Evolutionary conservation across 2,329 filamentous ascomycete species (phyloP).

Genomic region (Metarhizium brunneum): DNA sequence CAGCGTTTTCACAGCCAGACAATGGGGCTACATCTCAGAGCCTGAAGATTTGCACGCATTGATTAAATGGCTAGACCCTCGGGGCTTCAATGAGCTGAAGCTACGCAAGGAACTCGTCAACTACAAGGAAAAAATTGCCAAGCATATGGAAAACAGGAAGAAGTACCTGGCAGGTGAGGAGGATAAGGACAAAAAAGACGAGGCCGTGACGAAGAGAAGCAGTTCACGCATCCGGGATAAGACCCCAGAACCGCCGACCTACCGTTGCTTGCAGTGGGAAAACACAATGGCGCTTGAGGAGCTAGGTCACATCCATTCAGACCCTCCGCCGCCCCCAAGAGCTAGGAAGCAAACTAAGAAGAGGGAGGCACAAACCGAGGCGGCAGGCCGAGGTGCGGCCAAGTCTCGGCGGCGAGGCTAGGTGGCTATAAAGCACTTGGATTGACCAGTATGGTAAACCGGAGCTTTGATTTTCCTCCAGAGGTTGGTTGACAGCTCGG

Average conservation of each 20-base stretch:
- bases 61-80: slow-evolving; percentile 79
- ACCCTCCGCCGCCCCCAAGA: slow-evolving; percentile 42
- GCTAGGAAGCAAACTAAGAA: slow-evolving; percentile 43
- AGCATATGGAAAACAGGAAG: slow-evolving; percentile 72
- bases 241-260: slow-evolving; percentile 34
- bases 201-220: slow-evolving; percentile 27
- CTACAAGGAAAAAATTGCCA: slow-evolving; percentile 66
- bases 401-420: slow-evolving; percentile 21
- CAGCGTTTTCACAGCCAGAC: slow-evolving; percentile 62
- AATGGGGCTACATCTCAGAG: slow-evolving; percentile 91
- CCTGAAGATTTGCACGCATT: slow-evolving; percentile 68
- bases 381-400: slow-evolving; percentile 15
- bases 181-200: slow-evolving; percentile 29
- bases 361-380: slow-evolving; percentile 32
- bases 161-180: slow-evolving; percentile 47
- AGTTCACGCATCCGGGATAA: slow-evolving; percentile 37
- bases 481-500: not conserved
- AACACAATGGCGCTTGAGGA: slow-evolving; percentile 50
- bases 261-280: slow-evolving; percentile 44
- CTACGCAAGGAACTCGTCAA: slow-evolving; percentile 75
- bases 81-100: slow-evolving; percentile 77
- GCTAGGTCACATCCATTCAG: slow-evolving; percentile 47
- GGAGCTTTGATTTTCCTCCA: not conserved
- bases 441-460: not conserved
- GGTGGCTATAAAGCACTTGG: not conserved